A percentile compares a stretch with the other conserved stretches of the same genome.
Evolutionary conservation across 495 filamentous ascomycete species (phyloP).

Genomic region (Physcia stellaris): DNA sequence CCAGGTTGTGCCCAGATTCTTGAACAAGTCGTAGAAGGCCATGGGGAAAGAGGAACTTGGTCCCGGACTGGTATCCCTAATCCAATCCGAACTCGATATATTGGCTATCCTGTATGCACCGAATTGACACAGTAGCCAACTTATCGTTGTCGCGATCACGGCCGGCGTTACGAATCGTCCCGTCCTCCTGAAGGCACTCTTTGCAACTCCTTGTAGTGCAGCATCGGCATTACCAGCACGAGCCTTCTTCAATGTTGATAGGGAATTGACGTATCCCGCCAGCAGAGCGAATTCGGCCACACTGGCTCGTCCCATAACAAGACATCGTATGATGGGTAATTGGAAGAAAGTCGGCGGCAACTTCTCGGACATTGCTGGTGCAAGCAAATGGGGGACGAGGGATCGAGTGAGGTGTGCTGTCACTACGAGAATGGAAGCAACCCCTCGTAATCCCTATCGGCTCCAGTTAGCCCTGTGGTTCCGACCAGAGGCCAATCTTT

Average conservation of each 20-base stretch:
- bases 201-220: constrained; percentile 40
- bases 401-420: constrained; percentile 48
- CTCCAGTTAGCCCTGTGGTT: not conserved
- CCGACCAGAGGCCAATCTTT: not conserved
- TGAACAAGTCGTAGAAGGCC: constrained; percentile 29
- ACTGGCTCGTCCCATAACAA: constrained; percentile 49
- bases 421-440: constrained; percentile 50
- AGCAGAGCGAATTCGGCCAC: constrained; percentile 55
- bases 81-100: constrained; percentile 45
- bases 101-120: constrained; percentile 45
- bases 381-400: constrained; percentile 45
- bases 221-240: constrained; percentile 38
- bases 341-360: constrained; percentile 39
- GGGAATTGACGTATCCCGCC: constrained; percentile 53
- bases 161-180: constrained; percentile 49
- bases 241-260: constrained; percentile 48
- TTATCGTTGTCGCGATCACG: constrained; percentile 40
- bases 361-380: constrained; percentile 34
- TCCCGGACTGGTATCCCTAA: constrained; percentile 39
- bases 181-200: constrained; percentile 49
- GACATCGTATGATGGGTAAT: constrained; percentile 44
- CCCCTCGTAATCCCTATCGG: constrained; percentile 44
- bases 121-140: constrained; percentile 43
- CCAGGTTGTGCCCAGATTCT: constrained; percentile 42
- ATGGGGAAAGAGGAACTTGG: constrained; percentile 22